Conservation (phyloP, 164 flowering plant species). For the Kalanchoe fedtschenkoi region DNA sequence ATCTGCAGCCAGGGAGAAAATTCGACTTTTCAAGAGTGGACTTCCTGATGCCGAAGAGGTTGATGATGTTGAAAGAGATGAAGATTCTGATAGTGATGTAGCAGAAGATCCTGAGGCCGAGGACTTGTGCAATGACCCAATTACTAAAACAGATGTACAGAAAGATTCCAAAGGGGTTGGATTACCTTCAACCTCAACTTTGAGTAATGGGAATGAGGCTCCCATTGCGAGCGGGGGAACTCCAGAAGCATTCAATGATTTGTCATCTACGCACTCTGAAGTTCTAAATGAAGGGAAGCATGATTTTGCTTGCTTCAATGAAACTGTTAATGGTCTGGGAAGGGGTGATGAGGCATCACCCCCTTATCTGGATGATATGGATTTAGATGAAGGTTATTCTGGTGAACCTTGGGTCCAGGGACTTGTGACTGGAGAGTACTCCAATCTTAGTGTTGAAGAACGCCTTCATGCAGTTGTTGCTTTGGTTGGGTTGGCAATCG, state of each 20-base stretch:
- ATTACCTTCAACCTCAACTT: constrained; percentile 10
- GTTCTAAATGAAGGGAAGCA: constrained; percentile 16
- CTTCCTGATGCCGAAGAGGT: constrained; percentile 53
- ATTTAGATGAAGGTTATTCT: constrained; percentile 61
- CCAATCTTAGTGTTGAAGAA: constrained; percentile 78
- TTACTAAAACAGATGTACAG: constrained; percentile 17
- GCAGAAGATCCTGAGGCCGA: constrained; percentile 76
- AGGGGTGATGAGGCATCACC: constrained; percentile 12
- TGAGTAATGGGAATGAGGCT: constrained; percentile 24
- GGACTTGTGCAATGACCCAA: constrained; percentile 29
- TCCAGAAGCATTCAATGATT: constrained; percentile 18
- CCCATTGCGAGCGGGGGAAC: constrained; percentile 15
- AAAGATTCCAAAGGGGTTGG: constrained; percentile 10
- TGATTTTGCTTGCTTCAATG: constrained; percentile 19
- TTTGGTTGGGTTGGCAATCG: constrained; percentile 75
- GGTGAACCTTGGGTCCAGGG: constrained; percentile 91
- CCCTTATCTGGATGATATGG: constrained; percentile 37
- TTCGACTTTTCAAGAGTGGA: constrained; percentile 50
- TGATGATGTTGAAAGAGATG: constrained; percentile 71
- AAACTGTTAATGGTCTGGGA: constrained; percentile 17
- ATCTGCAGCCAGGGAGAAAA: constrained; percentile 61
- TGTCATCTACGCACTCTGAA: constrained; percentile 17
- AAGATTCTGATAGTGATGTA: constrained; percentile 65
- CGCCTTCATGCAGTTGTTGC: constrained; percentile 84
- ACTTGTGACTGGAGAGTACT: constrained; percentile 75